Conservation (phyloP, 176 grass and related monocot species). For the Carex parvula region DNA sequence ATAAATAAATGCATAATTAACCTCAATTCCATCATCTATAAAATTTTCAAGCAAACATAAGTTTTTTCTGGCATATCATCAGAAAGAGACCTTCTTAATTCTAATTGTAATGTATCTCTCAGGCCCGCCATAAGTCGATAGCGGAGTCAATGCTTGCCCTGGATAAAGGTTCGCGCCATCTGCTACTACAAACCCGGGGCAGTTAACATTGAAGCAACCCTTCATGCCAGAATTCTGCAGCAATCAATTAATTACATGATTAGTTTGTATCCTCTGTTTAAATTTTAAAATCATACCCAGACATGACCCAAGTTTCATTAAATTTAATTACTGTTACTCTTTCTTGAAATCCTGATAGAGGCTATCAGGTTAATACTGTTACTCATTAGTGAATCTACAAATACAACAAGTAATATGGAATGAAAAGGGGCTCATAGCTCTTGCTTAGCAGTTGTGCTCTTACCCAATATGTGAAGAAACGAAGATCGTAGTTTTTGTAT, state of each 20-base stretch:
- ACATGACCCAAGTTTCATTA: background rate
- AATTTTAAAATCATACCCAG: background rate
- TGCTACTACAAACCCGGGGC: constrained; percentile 32
- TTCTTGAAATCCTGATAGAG: too few species aligned
- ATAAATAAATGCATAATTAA: too few species aligned
- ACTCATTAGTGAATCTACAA: too few species aligned
- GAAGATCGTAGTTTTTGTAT: constrained; percentile 34
- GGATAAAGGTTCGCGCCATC: background rate
- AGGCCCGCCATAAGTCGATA: constrained; percentile 16
- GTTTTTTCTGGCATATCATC: background rate
- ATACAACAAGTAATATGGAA: too few species aligned
- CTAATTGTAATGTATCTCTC: constrained; percentile 22
- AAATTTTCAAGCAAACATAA: background rate
- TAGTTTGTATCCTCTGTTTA: background rate
- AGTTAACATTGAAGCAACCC: constrained; percentile 32
- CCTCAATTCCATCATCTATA: too few species aligned
- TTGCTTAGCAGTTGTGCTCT: background rate
- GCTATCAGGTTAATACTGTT: too few species aligned
- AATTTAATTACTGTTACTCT: background rate
- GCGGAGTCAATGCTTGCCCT: constrained; percentile 30
- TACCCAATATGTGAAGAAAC: constrained; percentile 46
- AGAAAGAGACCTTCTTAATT: constrained; percentile 15
- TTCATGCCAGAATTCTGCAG: constrained; percentile 5
- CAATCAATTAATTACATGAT: background rate
- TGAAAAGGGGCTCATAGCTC: too few species aligned